These are phyloP conservation scores for Jimgerdemannia lactiflua DNA, from an alignment of 192 early-diverging fungal species.

Conservation along the genomic window DNA sequence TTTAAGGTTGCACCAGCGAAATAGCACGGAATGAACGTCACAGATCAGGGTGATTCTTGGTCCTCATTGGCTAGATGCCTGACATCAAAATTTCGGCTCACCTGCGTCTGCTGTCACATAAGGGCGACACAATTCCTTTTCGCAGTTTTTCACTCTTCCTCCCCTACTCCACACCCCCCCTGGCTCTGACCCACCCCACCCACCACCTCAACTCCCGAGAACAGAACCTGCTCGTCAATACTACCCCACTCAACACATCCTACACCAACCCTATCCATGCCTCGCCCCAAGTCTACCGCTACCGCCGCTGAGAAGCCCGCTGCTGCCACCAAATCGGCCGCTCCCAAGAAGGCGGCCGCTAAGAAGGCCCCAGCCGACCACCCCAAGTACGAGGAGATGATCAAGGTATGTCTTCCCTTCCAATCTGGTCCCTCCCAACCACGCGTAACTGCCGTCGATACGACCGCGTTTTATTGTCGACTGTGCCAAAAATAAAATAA, in stretches of 20 bases:
- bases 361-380: slow-evolving; percentile 36
- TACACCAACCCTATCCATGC: slow-evolving; percentile 17
- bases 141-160: slow-evolving; percentile 17
- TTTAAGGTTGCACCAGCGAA: not conserved
- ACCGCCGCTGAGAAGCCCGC: slow-evolving; percentile 21
- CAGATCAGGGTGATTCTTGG: not conserved
- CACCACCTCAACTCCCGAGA: not conserved
- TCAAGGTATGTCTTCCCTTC: slow-evolving; percentile 15
- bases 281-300: slow-evolving; percentile 37
- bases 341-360: slow-evolving; percentile 24
- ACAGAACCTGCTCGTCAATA: slow-evolving; percentile 1
- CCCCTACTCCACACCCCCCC: slow-evolving; percentile 2
- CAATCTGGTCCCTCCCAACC: not conserved
- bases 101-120: not conserved
- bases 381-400: slow-evolving; percentile 35
- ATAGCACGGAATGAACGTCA: not conserved
- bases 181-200: not conserved
- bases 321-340: slow-evolving; percentile 22
- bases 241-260: not conserved
- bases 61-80: not conserved
- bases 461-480: not conserved
- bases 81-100: not conserved
- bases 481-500: not conserved
- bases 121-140: slow-evolving; percentile 1
- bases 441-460: slow-evolving; percentile 1